phyloP scores from a whole-genome alignment of 345 rosid species.

The Arabis hirsuta region DNA sequence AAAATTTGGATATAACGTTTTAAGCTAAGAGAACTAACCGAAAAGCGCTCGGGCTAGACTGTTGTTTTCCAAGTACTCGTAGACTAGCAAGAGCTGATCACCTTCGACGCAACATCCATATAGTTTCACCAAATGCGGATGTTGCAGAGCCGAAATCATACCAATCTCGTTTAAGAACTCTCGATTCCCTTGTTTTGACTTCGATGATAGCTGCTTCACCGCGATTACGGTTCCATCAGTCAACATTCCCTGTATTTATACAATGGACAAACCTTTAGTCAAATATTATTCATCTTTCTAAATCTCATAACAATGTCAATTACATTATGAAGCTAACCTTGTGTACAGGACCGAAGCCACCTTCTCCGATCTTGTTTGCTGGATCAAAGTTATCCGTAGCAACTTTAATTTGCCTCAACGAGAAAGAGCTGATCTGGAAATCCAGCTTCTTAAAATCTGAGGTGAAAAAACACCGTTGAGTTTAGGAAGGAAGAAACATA shows the following conservation, averaged over 20 bases:
- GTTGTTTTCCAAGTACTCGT: conserved; percentile 66
- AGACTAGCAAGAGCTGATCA: conserved; percentile 57
- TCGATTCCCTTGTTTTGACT: conserved; percentile 65
- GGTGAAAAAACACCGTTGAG: conserved; percentile 16
- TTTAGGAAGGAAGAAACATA: conserved; percentile 18
- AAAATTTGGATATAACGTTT: neutral
- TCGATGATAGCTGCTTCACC: conserved; percentile 57
- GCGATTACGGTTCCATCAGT: conserved; percentile 61
- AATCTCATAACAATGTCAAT: neutral
- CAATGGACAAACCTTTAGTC: neutral
- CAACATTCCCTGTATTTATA: conserved; percentile 50
- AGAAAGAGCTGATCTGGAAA: conserved; percentile 53
- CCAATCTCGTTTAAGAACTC: conserved; percentile 65
- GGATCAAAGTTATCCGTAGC: conserved; percentile 60
- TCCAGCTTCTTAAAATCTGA: conserved; percentile 51
- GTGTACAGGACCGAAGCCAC: conserved; percentile 75
- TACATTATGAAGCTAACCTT: conserved; percentile 48
- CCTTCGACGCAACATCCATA: conserved; percentile 63
- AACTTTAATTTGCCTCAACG: conserved; percentile 56
- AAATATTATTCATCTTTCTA: neutral
- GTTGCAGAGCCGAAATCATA: conserved; percentile 65
- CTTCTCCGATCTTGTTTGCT: conserved; percentile 65
- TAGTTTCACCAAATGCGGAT: conserved; percentile 62
- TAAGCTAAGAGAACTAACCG: conserved; percentile 37
- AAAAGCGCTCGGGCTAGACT: conserved; percentile 57